phyloP scores from a whole-genome alignment of 2,329 filamentous ascomycete species.

The Cercospora janseana region DNA sequence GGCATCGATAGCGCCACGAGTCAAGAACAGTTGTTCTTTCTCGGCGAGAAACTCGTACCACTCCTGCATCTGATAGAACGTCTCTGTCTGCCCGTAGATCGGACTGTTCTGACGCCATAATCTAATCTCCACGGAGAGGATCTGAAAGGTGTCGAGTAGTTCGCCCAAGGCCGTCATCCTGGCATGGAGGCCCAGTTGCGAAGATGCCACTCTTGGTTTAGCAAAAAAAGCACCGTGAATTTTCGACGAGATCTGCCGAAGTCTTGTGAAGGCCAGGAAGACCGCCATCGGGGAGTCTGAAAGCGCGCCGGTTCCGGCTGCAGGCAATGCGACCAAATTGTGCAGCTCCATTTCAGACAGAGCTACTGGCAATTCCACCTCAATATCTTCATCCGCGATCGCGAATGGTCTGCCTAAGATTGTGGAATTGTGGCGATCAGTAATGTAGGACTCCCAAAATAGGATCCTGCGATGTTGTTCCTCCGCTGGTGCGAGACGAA shows the following conservation, averaged over 20 bases:
- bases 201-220: neutral
- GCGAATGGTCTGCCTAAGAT: constrained; percentile 46
- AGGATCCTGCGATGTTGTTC: constrained; percentile 43
- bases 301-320: neutral
- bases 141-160: constrained; percentile 7
- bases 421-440: constrained; percentile 47
- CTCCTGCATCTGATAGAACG: constrained; percentile 46
- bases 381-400: constrained; percentile 44
- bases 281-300: constrained; percentile 39
- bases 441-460: constrained; percentile 50
- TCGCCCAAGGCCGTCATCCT: constrained; percentile 35
- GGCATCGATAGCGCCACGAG: constrained; percentile 45
- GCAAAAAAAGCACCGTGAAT: constrained; percentile 30
- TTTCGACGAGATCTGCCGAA: constrained; percentile 45
- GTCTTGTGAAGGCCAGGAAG: constrained; percentile 41
- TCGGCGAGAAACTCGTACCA: constrained; percentile 48
- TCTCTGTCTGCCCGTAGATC: constrained; percentile 36
- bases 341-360: constrained; percentile 37
- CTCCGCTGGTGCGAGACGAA: constrained; percentile 27
- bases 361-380: constrained; percentile 38
- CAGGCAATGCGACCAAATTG: neutral
- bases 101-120: constrained; percentile 41
- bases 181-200: constrained; percentile 18
- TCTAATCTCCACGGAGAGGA: constrained; percentile 34
- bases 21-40: constrained; percentile 43